Evolutionary conservation across 768 basidiomycete genomes (phyloP).

Genomic region (Collybia sp.): DNA sequence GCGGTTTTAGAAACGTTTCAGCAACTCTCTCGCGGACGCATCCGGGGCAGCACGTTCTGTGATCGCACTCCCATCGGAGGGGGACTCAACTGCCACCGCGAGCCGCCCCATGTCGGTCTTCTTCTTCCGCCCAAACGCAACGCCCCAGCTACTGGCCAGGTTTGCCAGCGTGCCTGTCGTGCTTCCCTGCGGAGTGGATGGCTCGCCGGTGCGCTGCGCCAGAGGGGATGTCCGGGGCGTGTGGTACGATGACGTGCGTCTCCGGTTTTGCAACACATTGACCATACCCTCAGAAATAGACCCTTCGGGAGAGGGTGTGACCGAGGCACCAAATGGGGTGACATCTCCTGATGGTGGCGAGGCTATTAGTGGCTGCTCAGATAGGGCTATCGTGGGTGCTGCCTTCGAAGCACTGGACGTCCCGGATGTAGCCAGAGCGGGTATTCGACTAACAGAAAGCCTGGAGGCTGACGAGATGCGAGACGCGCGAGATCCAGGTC

Average conservation of each 20-base stretch:
- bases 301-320: slow-evolving; percentile 57
- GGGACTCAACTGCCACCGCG: slow-evolving; percentile 22
- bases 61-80: slow-evolving; percentile 15
- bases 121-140: slow-evolving; percentile 58
- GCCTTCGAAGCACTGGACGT: slow-evolving; percentile 49
- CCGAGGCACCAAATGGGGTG: slow-evolving; percentile 33
- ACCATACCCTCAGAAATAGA: slow-evolving; percentile 60
- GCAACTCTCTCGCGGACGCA: slow-evolving; percentile 35
- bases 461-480: slow-evolving; percentile 63
- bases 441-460: slow-evolving; percentile 61
- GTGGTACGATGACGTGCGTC: slow-evolving; percentile 60
- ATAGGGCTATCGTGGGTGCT: slow-evolving; percentile 62
- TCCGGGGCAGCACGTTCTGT: slow-evolving; percentile 15
- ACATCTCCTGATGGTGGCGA: slow-evolving; percentile 38
- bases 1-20: slow-evolving; percentile 25
- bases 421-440: slow-evolving; percentile 47
- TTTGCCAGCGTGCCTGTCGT: slow-evolving; percentile 51
- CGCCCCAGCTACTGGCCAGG: slow-evolving; percentile 63
- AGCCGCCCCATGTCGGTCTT: slow-evolving; percentile 22
- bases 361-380: slow-evolving; percentile 46
- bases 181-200: slow-evolving; percentile 26
- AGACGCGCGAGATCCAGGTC: slow-evolving; percentile 71
- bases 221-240: slow-evolving; percentile 47
- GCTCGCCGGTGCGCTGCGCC: slow-evolving; percentile 23
- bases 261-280: slow-evolving; percentile 35